These are phyloP conservation scores for Picocystis sp. DNA, from an alignment of 163 green algal species.

Conservation along the genomic window DNA sequence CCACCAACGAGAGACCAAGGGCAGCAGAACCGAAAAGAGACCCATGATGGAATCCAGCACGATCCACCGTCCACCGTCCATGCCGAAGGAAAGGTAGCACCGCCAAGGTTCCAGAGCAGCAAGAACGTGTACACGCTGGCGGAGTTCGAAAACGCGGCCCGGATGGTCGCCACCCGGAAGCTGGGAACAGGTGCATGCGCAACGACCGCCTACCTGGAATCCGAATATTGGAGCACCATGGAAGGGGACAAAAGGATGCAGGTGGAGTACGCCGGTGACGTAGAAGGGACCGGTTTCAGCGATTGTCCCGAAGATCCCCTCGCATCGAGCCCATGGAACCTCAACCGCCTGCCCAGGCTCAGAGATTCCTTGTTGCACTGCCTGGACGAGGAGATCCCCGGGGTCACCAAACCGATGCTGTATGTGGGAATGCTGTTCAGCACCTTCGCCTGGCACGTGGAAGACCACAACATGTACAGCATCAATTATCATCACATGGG, in stretches of 20 bases:
- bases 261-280: constrained; percentile 42
- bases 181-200: neutral
- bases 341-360: constrained; percentile 22
- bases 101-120: constrained; percentile 13
- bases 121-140: neutral
- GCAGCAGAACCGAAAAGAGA: constrained; percentile 3
- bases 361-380: constrained; percentile 13
- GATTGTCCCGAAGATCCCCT: constrained; percentile 17
- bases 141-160: neutral
- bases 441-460: constrained; percentile 60
- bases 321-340: constrained; percentile 31
- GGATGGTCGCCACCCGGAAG: neutral
- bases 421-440: constrained; percentile 58
- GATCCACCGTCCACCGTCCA: constrained; percentile 5
- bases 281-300: constrained; percentile 37
- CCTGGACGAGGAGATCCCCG: constrained; percentile 14
- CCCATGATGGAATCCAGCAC: too few relatives aligned
- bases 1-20: constrained; percentile 10
- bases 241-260: constrained; percentile 10
- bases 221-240: neutral
- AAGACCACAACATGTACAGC: constrained; percentile 58
- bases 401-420: constrained; percentile 38
- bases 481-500: constrained; percentile 66
- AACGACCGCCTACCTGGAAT: too few relatives aligned
- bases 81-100: constrained; percentile 21